Percentiles rank a stretch among this genome's conserved stretches.
phyloP scores from a whole-genome alignment of 1,284 basidiomycete genomes.

The Pholiota adiposa region DNA sequence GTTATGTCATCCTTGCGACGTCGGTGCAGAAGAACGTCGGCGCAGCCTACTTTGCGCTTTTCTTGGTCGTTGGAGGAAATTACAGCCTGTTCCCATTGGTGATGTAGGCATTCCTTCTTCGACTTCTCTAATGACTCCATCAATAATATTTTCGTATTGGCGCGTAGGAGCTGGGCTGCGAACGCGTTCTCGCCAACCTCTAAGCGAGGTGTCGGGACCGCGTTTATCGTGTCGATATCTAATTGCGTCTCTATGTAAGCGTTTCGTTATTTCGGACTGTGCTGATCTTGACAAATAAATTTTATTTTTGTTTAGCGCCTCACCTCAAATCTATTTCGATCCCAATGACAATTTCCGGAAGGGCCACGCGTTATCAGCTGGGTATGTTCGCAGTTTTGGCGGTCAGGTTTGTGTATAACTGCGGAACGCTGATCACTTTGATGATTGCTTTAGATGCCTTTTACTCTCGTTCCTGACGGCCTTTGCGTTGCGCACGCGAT shows the following conservation, averaged over 20 bases:
- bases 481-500: slow-evolving; percentile 45
- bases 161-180: slow-evolving; percentile 57
- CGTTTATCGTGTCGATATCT: slow-evolving; percentile 60
- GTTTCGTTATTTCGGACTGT: background rate
- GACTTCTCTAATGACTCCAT: background rate
- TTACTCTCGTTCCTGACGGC: slow-evolving; percentile 43
- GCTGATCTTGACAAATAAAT: no score
- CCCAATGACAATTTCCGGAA: slow-evolving; percentile 50
- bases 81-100: slow-evolving; percentile 60
- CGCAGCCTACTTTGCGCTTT: slow-evolving; percentile 59
- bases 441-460: slow-evolving; percentile 44
- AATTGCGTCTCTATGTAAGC: slow-evolving; percentile 60
- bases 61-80: slow-evolving; percentile 57
- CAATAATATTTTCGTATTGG: background rate
- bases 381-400: slow-evolving; percentile 30
- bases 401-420: background rate
- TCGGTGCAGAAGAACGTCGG: slow-evolving; percentile 52
- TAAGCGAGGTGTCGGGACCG: slow-evolving; percentile 60
- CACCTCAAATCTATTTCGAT: slow-evolving; percentile 64
- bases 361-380: slow-evolving; percentile 56
- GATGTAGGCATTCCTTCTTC: slow-evolving; percentile 39
- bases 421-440: background rate
- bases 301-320: slow-evolving; percentile 39
- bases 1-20: slow-evolving; percentile 57
- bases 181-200: slow-evolving; percentile 60